These are phyloP conservation scores for Erythrophleum ivorense DNA, from an alignment of 331 rosid species.

Conservation along the genomic window DNA sequence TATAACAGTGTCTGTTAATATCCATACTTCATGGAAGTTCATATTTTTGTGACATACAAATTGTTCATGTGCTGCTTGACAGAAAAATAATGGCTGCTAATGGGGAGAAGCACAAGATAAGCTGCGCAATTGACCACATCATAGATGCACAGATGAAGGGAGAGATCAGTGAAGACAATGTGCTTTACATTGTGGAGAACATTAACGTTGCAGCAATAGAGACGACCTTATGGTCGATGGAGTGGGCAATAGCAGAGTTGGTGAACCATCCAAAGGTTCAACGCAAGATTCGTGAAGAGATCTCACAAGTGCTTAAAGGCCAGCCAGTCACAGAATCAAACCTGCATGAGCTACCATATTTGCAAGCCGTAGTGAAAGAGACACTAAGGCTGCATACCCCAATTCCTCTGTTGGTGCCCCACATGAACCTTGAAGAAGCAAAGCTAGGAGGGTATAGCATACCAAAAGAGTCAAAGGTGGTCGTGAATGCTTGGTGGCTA, in stretches of 20 bases:
- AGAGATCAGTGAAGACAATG: constrained; percentile 62
- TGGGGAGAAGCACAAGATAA: constrained; percentile 69
- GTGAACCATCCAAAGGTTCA: constrained; percentile 69
- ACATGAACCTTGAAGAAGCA: constrained; percentile 90
- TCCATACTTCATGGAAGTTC: neutral
- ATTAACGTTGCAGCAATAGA: constrained; percentile 86
- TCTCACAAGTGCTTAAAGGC: constrained; percentile 58
- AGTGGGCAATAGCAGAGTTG: constrained; percentile 82
- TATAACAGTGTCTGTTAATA: neutral
- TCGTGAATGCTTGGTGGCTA: constrained; percentile 90
- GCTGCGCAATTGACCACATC: constrained; percentile 83
- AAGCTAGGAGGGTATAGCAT: constrained; percentile 66
- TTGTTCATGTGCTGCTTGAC: neutral
- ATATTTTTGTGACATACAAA: neutral
- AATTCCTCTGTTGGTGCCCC: constrained; percentile 82
- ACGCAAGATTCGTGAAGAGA: constrained; percentile 65
- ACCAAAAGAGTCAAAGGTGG: constrained; percentile 81
- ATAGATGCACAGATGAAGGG: constrained; percentile 55
- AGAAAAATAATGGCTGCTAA: constrained; percentile 71
- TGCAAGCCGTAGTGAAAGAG: constrained; percentile 83
- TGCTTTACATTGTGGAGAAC: constrained; percentile 81
- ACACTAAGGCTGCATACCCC: constrained; percentile 72
- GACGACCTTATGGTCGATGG: constrained; percentile 84
- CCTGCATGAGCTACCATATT: constrained; percentile 64
- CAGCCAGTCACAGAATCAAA: constrained; percentile 67